Evolutionary conservation across 2,329 filamentous ascomycete species (phyloP), one percentile per base, ranked within the genome.

Genomic region (Colletotrichum sp.): DNA sequence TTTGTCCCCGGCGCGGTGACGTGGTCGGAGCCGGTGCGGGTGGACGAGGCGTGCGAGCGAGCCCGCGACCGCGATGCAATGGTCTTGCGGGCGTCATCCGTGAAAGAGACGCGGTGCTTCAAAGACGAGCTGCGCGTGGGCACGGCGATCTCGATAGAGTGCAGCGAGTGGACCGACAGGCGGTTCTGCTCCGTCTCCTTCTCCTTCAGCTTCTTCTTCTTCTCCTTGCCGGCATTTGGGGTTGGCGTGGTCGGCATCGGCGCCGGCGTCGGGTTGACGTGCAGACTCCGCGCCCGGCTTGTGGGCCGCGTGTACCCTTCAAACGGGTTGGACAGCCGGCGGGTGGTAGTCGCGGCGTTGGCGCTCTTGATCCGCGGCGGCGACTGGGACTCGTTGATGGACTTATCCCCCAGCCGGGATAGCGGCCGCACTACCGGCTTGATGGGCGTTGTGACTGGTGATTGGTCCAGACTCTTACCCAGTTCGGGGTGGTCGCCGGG

Each of bases 221-320:
- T 66, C 58, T 32, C 30, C n/a, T 61, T 61, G 43, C 43, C 43
- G 43, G 43, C 43, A 48, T 22, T 48, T 22, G 43, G 43, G 43
- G 43, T 48, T 12, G 43, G 43, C 43, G 43, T 48, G 43, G 58
- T 61, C 28, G 48, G 39, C 66, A 43, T 43, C 10, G 52, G 28
- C 8, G 70, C 27, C 13, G 61, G 25, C 3, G 55, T 32, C 28
- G 62, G 60, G 30, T 76, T 25, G 58, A 69, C n/a, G 13, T 78
- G 75, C 36, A 78, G 22, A 25, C 77, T 78, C 71, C 68, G 72
- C n/a, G 77, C 70, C 36, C 75, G 71, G 66, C 71, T 73, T 10
- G 69, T 30, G 22, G 77, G 75, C 30, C 64, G 70, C 18, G 72
- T 70, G 58, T 76, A 77, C 28, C 61, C 65, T 9, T 72, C 77